Conservation (phyloP, 352 stramenopile species). For the Phytophthora europaea region DNA sequence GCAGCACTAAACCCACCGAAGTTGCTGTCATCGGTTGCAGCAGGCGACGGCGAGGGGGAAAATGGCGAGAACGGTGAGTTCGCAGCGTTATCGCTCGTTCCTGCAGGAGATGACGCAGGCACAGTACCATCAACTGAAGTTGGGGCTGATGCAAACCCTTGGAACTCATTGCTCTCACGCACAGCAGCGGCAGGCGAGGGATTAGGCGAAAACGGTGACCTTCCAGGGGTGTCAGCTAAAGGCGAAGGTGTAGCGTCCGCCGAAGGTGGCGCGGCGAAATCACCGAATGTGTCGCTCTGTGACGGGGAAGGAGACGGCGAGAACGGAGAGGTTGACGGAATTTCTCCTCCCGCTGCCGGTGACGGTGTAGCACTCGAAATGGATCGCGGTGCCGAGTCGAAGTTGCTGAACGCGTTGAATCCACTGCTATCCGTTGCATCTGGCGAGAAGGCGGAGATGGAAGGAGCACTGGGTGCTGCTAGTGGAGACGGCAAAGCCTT, state of each 20-base stretch:
- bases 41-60: slow-evolving; percentile 33
- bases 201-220: slow-evolving; percentile 19
- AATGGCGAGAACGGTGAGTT: slow-evolving; percentile 35
- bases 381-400: slow-evolving; percentile 41
- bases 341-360: slow-evolving; percentile 11
- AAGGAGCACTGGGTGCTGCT: slow-evolving; percentile 25
- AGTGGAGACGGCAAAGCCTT: slow-evolving; percentile 21
- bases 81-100: background rate
- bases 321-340: slow-evolving; percentile 27
- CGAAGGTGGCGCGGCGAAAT: slow-evolving; percentile 21
- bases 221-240: slow-evolving; percentile 8
- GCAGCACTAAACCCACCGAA: slow-evolving; percentile 33
- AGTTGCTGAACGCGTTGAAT: slow-evolving; percentile 49
- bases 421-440: slow-evolving; percentile 43
- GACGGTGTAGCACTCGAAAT: slow-evolving; percentile 28
- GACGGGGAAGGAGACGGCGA: slow-evolving; percentile 32
- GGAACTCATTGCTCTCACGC: slow-evolving; percentile 25
- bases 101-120: slow-evolving; percentile 6
- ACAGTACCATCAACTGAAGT: slow-evolving; percentile 2
- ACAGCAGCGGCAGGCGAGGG: slow-evolving; percentile 19
- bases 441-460: slow-evolving; percentile 37
- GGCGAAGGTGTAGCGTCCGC: slow-evolving; percentile 10
- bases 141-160: slow-evolving; percentile 18
- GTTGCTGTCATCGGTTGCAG: slow-evolving; percentile 16
- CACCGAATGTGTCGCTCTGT: slow-evolving; percentile 31